Base-by-base conservation (phyloP, 2,329 filamentous ascomycete species). In the Fusarium nodosum region DNA sequence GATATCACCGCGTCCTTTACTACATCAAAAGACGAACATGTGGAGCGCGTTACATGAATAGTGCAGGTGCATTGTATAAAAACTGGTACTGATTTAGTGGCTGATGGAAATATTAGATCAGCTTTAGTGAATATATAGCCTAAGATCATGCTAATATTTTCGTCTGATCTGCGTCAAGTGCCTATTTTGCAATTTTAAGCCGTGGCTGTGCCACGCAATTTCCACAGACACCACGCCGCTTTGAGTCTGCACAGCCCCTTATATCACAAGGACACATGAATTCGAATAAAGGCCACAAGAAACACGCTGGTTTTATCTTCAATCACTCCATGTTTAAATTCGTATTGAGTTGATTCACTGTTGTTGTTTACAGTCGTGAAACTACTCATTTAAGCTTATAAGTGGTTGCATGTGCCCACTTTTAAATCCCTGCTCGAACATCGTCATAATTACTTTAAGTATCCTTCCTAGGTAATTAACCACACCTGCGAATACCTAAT, bases 131-230 rank as follows among this genome's bases (percentile, higher is more conserved):
- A 8, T 30, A 30, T 11, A 11, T 30, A 30, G 28, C 28, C 28
- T 12, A 30, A 30, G 28, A 30, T 11, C 10, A 3, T 30, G 28
- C 10, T 11, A 11, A 30, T 28, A 28, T 30, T 30, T 30, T 30
- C 10, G 3, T 30, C 28, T 30, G 28, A 30, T 30, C 28, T 30
- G 28, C 9, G 10, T 30, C 28, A 30, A 30, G 28, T 30, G 28
- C 10, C 28, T 30, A 30, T 30, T 30, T 30, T 30, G 36, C 33
- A 34, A 48, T 41, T 64, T 51, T 34, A 46, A 55, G 38, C 44
- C 47, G 69, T 60, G 69, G 66, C 69, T 72, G 36, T 68, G 69
- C 69, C 52, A 30, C 47, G 48, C 39, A 51, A 44, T 44, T 56
- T 58, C 44, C 42, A 45, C 56, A 51, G 63, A 44, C 50, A 68